phyloP scores from a whole-genome alignment of 192 early-diverging fungal genomes.

The Mortierella antarctica region DNA sequence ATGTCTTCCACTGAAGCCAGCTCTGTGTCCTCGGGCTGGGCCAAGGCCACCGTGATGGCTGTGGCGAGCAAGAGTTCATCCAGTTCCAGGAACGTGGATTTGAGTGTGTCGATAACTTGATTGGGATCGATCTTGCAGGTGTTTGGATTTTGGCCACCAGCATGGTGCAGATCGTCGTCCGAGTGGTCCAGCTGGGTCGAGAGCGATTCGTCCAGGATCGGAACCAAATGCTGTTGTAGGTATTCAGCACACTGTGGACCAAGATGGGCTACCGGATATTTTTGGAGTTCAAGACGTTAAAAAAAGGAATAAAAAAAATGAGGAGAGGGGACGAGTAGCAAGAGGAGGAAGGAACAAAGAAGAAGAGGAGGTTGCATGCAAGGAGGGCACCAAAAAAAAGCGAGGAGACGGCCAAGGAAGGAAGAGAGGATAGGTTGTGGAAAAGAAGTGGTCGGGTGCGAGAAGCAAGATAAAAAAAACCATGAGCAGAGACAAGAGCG shows the following conservation, averaged over 20 bases:
- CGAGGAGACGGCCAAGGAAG: too few relatives aligned
- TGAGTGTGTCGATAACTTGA: slow-evolving; percentile 50
- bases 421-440: too few relatives aligned
- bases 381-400: too few relatives aligned
- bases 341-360: not conserved
- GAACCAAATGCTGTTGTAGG: slow-evolving; percentile 44
- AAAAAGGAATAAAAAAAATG: slow-evolving; percentile 1
- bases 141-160: slow-evolving; percentile 6
- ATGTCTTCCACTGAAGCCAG: slow-evolving; percentile 17
- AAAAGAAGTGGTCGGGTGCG: too few relatives aligned
- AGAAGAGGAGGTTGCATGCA: not conserved
- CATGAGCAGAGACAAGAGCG: too few relatives aligned
- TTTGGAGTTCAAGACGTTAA: not conserved
- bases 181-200: slow-evolving; percentile 44
- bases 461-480: too few relatives aligned
- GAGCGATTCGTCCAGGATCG: slow-evolving; percentile 44
- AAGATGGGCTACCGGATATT: slow-evolving; percentile 25
- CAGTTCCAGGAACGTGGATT: slow-evolving; percentile 45
- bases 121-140: slow-evolving; percentile 42
- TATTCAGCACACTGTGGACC: slow-evolving; percentile 53
- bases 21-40: slow-evolving; percentile 25
- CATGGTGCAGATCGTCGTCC: slow-evolving; percentile 24
- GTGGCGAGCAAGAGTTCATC: slow-evolving; percentile 46
- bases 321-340: not conserved
- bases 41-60: slow-evolving; percentile 37